These are phyloP conservation scores for Nemania sp. DNA, from an alignment of 2,329 filamentous ascomycete genomes.

Conservation along the genomic window DNA sequence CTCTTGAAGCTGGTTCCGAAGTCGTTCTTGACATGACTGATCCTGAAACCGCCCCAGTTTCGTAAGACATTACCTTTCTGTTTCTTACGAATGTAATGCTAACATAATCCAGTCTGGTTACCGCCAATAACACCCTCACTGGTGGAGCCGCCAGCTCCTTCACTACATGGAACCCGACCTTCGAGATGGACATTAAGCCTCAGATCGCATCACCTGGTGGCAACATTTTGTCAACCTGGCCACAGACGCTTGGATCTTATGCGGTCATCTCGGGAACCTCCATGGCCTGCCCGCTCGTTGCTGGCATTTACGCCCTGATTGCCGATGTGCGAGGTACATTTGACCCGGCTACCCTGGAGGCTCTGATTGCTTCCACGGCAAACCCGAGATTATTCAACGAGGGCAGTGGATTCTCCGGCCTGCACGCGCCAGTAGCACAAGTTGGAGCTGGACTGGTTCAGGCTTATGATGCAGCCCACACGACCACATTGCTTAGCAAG, in stretches of 20 bases:
- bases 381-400: conserved; percentile 27
- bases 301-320: conserved; percentile 58
- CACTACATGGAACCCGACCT: conserved; percentile 64
- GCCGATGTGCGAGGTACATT: conserved; percentile 55
- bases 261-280: conserved; percentile 60
- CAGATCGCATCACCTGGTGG: conserved; percentile 60
- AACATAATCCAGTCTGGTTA: conserved; percentile 39
- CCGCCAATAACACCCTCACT: conserved; percentile 45
- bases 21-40: conserved; percentile 51
- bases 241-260: conserved; percentile 51
- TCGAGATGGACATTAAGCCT: conserved; percentile 60
- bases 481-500: conserved; percentile 55
- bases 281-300: conserved; percentile 62
- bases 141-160: conserved; percentile 57
- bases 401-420: conserved; percentile 36
- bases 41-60: conserved; percentile 41
- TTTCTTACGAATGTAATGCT: conserved; percentile 5
- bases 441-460: conserved; percentile 64
- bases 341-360: conserved; percentile 54
- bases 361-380: conserved; percentile 33
- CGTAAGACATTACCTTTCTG: conserved; percentile 25
- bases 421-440: conserved; percentile 60
- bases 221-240: conserved; percentile 62
- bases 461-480: conserved; percentile 60
- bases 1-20: conserved; percentile 47